Conservation (phyloP, 2,329 filamentous ascomycete species). For the Diplodia mutila region DNA sequence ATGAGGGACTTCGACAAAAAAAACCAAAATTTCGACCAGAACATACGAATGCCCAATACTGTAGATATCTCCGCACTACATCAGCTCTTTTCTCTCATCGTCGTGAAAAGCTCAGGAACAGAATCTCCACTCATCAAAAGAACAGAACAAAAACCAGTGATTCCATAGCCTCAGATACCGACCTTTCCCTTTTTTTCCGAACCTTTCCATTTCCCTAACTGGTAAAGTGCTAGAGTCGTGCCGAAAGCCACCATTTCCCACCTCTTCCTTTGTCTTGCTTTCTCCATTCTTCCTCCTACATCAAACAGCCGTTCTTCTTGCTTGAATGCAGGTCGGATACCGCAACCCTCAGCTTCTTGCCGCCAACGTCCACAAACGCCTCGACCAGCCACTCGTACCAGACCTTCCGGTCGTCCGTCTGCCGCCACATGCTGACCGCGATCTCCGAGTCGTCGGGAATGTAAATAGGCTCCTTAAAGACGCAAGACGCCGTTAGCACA, state of each 20-base stretch:
- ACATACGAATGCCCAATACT: background rate
- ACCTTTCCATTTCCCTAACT: background rate
- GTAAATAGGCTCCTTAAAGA: conserved; percentile 73
- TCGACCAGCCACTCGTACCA: conserved; percentile 99
- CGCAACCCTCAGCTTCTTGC: conserved; percentile 17
- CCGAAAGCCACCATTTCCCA: no score
- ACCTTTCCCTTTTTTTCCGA: background rate
- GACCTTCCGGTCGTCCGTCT: conserved; percentile 92
- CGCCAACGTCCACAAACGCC: conserved; percentile 60
- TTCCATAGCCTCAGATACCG: background rate
- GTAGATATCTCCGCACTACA: background rate
- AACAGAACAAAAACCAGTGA: background rate
- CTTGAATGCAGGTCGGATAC: conserved; percentile 45
- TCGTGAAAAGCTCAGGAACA: background rate
- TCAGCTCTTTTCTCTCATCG: background rate
- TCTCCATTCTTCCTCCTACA: conserved; percentile 32
- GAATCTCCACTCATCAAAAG: background rate
- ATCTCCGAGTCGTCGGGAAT: conserved; percentile 84
- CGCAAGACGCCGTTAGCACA: background rate
- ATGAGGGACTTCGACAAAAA: background rate
- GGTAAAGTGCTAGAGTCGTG: no score
- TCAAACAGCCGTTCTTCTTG: conserved; percentile 44
- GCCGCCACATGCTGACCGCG: conserved; percentile 91
- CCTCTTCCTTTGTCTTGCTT: background rate
- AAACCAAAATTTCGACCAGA: background rate